Evolutionary conservation across 2,329 filamentous ascomycete species (phyloP), one percentile per base, ranked within the genome.

Genomic region (Diaporthe australafricana): DNA sequence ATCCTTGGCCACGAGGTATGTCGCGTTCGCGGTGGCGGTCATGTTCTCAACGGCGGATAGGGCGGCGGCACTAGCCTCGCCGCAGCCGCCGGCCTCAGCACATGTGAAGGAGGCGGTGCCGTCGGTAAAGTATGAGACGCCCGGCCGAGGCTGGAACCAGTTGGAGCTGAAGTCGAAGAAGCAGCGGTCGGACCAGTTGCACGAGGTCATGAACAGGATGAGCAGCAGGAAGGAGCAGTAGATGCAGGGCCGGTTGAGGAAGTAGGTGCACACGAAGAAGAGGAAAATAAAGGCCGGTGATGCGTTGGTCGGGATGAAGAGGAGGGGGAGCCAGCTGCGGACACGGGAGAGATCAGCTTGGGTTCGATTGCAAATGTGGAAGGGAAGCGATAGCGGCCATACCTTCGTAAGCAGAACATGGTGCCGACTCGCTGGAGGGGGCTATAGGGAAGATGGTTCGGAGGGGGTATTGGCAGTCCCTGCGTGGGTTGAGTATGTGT

Each of bases 171-270:
- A 93, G 85, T 98, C 96, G 86, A 98, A 96, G 85, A 98, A 96
- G 81, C 94, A 96, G 68, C 91, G 91, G 80, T 95, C 93, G 76
- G 92, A 93, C 94, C 94, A 96, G 87, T 95, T 92, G 83, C 94
- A 96, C 32, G 93, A 95, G 32, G 95, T 97, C 76, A 95, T 89
- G 86, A 98, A 97, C 77, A 99, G 94, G 77, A 98, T 95, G 75
- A 98, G 89, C 62, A 99, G 94, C 68, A 99, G 92, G 74, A 98
- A 91, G 73, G 95, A 98, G 89, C 96, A 99, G 88, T 99, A 99
- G 77, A 98, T 92, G 86, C 96, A 99, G 68, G 96, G 96, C 70
- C 96, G 92, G 84, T 98, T 97, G 78, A 99, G 91, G 84, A 97
- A 94, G 87, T 98, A 98, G 75, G 95, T 98, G 82, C 95, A 94